Conservation (phyloP, 805 yeast genomes). For the Henningerozyma blattae region DNA sequence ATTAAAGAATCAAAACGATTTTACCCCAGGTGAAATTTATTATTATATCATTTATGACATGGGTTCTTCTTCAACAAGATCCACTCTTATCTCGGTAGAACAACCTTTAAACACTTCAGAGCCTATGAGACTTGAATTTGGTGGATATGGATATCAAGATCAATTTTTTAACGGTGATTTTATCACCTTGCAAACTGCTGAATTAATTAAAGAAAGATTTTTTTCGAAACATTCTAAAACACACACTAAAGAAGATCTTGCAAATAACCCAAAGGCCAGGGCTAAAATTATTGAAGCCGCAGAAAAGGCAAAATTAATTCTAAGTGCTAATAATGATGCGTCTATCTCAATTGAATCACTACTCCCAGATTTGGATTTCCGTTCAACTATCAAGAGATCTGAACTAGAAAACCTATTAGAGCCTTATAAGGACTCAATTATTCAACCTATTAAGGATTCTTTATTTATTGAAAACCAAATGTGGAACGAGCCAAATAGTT, state of each 20-base stretch:
- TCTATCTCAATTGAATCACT: slow-evolving; percentile 66
- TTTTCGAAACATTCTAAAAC: slow-evolving; percentile 31
- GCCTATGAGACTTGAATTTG: slow-evolving; percentile 42
- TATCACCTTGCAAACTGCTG: slow-evolving; percentile 55
- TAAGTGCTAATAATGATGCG: slow-evolving; percentile 82
- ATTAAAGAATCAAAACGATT: slow-evolving; percentile 16
- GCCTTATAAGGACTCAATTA: not conserved
- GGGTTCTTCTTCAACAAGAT: slow-evolving; percentile 88
- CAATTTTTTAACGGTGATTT: slow-evolving; percentile 65
- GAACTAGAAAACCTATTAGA: slow-evolving; percentile 51
- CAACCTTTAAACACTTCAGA: slow-evolving; percentile 32
- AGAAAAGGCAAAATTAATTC: slow-evolving; percentile 75
- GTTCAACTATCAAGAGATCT: slow-evolving; percentile 52
- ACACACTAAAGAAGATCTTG: slow-evolving; percentile 28
- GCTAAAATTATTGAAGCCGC: slow-evolving; percentile 70
- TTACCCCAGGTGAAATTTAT: slow-evolving; percentile 27
- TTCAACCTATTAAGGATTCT: slow-evolving; percentile 29
- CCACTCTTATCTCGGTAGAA: slow-evolving; percentile 60
- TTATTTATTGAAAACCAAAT: slow-evolving; percentile 29
- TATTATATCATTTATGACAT: slow-evolving; percentile 71
- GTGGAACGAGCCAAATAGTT: slow-evolving; percentile 16
- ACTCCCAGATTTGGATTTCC: slow-evolving; percentile 63
- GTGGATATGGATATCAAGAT: slow-evolving; percentile 60
- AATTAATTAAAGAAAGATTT: slow-evolving; percentile 49
- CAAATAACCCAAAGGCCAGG: slow-evolving; percentile 40